Evolutionary conservation across 352 stramenopile species (phyloP).

Genomic region (Phytophthora fragariae): DNA sequence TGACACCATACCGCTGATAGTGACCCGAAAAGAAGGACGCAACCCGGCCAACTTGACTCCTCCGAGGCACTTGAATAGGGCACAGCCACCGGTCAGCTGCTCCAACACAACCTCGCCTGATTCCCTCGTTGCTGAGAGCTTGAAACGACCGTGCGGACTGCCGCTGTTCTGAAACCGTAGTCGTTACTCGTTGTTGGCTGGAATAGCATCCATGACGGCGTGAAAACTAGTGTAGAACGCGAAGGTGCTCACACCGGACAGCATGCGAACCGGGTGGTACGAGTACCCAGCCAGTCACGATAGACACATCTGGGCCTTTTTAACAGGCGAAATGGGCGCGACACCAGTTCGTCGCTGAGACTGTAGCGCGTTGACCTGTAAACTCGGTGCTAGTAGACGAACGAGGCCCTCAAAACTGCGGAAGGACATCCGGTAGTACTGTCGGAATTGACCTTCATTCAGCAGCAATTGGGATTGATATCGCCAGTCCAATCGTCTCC

Average conservation of each 20-base stretch:
- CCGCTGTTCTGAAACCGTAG: not conserved
- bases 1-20: not conserved
- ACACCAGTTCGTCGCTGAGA: too few species aligned
- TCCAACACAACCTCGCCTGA: not conserved
- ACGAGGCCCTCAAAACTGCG: too few species aligned
- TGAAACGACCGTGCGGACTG: not conserved
- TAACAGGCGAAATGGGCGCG: too few species aligned
- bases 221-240: not conserved
- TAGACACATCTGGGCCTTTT: too few species aligned
- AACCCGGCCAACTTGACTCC: not conserved
- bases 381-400: too few species aligned
- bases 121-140: not conserved
- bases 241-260: not conserved
- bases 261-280: not conserved
- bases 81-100: not conserved
- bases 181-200: not conserved
- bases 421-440: not conserved
- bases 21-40: not conserved
- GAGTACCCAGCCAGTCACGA: too few species aligned
- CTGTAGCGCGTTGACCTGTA: too few species aligned
- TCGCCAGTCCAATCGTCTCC: not conserved
- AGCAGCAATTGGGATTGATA: not conserved
- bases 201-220: not conserved
- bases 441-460: not conserved
- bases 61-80: not conserved